A percentile compares a stretch with the other conserved stretches of the same genome.
phyloP scores from a whole-genome alignment of 176 grass and related monocot species.

The Hyparrhenia diplandra region DNA sequence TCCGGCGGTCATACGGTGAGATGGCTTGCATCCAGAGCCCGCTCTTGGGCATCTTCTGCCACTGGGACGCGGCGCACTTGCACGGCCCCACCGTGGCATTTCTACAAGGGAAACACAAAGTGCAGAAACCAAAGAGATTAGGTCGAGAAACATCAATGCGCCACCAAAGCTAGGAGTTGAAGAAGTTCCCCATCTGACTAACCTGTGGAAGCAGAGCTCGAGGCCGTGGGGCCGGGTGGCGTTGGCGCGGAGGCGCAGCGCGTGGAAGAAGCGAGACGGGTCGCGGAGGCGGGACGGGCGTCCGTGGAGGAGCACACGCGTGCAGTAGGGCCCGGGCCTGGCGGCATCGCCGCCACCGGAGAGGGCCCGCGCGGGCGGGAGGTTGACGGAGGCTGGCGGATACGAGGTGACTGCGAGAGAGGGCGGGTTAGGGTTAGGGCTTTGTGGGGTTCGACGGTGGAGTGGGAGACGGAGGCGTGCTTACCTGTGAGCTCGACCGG shows the following conservation, averaged over 20 bases:
- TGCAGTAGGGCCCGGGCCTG: constrained; percentile 43
- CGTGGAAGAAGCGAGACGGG: constrained; percentile 66
- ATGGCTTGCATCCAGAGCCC: constrained; percentile 57
- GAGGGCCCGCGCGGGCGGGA: constrained; percentile 28
- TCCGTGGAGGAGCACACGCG: constrained; percentile 57
- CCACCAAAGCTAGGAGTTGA: constrained; percentile 32
- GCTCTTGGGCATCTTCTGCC: constrained; percentile 80
- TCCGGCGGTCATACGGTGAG: constrained; percentile 62
- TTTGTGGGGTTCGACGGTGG: not conserved
- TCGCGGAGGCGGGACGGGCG: constrained; percentile 62
- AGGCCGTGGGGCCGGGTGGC: constrained; percentile 46
- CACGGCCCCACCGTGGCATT: constrained; percentile 70
- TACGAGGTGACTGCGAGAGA: constrained; percentile 8
- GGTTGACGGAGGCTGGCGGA: constrained; percentile 17
- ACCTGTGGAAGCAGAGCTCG: constrained; percentile 92
- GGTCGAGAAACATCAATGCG: not conserved
- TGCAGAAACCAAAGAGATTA: not conserved
- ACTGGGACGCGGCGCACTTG: constrained; percentile 62
- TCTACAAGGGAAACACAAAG: constrained; percentile 39
- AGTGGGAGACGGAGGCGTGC: not conserved
- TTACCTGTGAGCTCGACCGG: constrained; percentile 64
- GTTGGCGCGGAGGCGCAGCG: constrained; percentile 47
- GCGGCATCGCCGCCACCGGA: constrained; percentile 5
- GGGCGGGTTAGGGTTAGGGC: constrained; percentile 32
- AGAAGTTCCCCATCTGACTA: not conserved